phyloP scores from a whole-genome alignment of 805 yeast genomes.

The Vanderwaltozyma verrucispora region DNA sequence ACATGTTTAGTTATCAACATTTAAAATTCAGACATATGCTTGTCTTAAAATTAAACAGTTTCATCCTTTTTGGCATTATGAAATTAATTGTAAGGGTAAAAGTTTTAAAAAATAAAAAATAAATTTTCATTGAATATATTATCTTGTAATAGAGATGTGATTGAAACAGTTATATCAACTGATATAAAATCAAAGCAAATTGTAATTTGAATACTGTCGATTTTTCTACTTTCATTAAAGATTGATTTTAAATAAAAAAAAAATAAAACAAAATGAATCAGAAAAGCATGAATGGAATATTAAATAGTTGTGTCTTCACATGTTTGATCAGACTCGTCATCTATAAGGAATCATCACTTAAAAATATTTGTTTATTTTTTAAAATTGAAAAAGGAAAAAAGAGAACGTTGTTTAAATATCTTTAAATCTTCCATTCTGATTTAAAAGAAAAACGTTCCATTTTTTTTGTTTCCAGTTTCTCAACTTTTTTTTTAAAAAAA shows the following conservation, averaged over 20 bases:
- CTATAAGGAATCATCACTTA: slow-evolving; percentile 49
- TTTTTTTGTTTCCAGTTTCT: no score
- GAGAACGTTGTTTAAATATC: no score
- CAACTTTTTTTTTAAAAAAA: not conserved
- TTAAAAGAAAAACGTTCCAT: no score
- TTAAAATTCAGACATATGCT: slow-evolving; percentile 67
- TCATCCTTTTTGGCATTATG: slow-evolving; percentile 41
- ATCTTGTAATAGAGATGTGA: no score
- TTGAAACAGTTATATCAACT: slow-evolving; percentile 3
- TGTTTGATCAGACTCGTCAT: slow-evolving; percentile 98
- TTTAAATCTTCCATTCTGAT: no score
- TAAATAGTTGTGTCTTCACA: slow-evolving; percentile 75
- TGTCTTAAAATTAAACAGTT: slow-evolving; percentile 60
- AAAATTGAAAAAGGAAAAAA: no score
- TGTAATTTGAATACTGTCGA: slow-evolving; percentile 12
- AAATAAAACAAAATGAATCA: slow-evolving; percentile 29
- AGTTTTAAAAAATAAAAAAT: no score
- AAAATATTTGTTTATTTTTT: not conserved
- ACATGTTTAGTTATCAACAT: slow-evolving; percentile 2
- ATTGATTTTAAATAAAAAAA: not conserved
- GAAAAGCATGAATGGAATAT: slow-evolving; percentile 94
- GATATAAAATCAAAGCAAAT: not conserved
- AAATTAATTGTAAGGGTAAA: no score
- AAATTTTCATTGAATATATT: no score
- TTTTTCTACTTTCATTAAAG: slow-evolving; percentile 4